Base-by-base conservation (phyloP, 768 basidiomycete genomes). In the Daedaleopsis sinensis region DNA sequence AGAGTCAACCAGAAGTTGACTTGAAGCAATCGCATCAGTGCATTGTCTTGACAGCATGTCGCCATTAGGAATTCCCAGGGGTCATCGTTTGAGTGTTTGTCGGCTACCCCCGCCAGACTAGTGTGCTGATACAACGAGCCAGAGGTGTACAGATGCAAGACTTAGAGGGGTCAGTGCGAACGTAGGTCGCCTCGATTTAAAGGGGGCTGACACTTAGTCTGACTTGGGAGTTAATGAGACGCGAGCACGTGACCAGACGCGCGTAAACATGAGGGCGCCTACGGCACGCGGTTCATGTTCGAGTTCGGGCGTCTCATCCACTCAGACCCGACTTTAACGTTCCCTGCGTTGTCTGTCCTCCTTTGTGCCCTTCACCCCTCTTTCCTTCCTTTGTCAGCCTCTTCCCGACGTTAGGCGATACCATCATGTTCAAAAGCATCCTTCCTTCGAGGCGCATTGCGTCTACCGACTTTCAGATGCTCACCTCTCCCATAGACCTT, bases 361-460 rank as follows among this genome's bases (percentile, higher is more conserved):
- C 50, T 51, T 52, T 52, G 55, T 57, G 57, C 37, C 37, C n/a
- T 13, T 8, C 52, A 5, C 32, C 37, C n/a, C 19, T 6, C 27
- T 18, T 19, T 35, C 50, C 19, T 36, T 27, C 38, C n/a, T 39
- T 48, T 42, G 38, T 50, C 24, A 36, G 52, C 23, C 35, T 27
- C 21, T 27, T 42, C 32, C 27, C 7, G 27, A 32, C 27, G 3
- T 7, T 7, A 32, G 47, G 52, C 55, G 52, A 56, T 18, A 58
- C 50, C 53, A 38, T 47, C 47, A 93, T 93, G 91, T 93, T 93
- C 80, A 92, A 91, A 76, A 82, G 84, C 67, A 91, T 93, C 57
- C 77, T 93, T 38, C 87, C 89, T 1, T 82, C 86, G 11, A 86
- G 88, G 74, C 81, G 91, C 68, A 70, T 86, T 54, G 77, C 54